Evolutionary conservation across 2,329 filamentous ascomycete species (phyloP).

Genomic region (Alternaria brassicicola): DNA sequence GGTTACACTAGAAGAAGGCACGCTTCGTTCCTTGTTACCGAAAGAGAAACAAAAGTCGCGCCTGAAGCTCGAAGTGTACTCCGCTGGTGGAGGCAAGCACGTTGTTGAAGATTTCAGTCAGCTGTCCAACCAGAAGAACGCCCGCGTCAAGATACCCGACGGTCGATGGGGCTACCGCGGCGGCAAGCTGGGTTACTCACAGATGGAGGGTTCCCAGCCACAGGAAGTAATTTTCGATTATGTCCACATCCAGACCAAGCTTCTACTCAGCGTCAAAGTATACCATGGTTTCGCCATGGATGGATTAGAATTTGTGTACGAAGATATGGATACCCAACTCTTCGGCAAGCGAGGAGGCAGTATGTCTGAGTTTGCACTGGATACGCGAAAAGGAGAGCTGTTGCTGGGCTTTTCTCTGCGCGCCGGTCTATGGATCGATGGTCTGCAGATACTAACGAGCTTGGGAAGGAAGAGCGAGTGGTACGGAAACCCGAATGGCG

Average conservation of each 20-base stretch:
- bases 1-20: conserved; percentile 74
- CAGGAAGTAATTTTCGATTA: conserved; percentile 78
- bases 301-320: conserved; percentile 91
- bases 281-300: conserved; percentile 80
- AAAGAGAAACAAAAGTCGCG: conserved; percentile 73
- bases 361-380: conserved; percentile 76
- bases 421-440: conserved; percentile 83
- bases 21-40: conserved; percentile 73
- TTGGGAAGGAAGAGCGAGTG: conserved; percentile 83
- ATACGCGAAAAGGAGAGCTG: conserved; percentile 83
- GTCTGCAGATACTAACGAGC: conserved; percentile 86
- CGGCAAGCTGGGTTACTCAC: conserved; percentile 73
- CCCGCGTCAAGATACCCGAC: conserved; percentile 75
- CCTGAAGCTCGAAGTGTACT: conserved; percentile 75
- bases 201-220: conserved; percentile 71
- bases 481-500: conserved; percentile 81
- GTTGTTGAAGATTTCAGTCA: conserved; percentile 77
- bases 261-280: conserved; percentile 75
- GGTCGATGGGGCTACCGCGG: conserved; percentile 77
- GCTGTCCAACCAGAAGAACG: conserved; percentile 69
- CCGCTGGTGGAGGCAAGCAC: conserved; percentile 73
- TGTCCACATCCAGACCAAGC: conserved; percentile 66
- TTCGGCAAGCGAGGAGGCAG: conserved; percentile 83
- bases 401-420: conserved; percentile 85
- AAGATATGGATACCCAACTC: conserved; percentile 81